Conservation (phyloP, 2,329 filamentous ascomycete species). For the Penicillium capsulatum region DNA sequence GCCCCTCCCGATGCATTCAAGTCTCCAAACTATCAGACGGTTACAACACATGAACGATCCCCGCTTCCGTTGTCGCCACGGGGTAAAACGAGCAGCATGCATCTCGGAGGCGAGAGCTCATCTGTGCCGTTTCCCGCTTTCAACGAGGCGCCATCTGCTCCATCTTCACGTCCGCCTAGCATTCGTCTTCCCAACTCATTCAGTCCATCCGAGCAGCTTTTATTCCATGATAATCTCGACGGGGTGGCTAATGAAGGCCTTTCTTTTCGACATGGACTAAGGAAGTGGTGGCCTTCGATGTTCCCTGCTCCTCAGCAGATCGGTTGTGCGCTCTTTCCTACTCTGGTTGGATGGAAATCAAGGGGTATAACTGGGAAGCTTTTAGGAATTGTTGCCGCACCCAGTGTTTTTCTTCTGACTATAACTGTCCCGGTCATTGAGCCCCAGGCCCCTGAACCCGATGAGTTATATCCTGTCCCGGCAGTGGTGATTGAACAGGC, state of each 20-base stretch:
- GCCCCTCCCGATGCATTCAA: conserved; percentile 41
- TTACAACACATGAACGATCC: conserved; percentile 20
- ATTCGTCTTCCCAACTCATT: conserved; percentile 49
- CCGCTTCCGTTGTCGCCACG: conserved; percentile 31
- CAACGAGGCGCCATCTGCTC: conserved; percentile 53
- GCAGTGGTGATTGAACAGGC: conserved; percentile 24
- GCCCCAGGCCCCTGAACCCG: conserved; percentile 52
- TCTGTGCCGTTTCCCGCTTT: conserved; percentile 66
- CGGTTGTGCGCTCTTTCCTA: conserved; percentile 76
- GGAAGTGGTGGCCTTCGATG: conserved; percentile 71
- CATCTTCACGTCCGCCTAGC: conserved; percentile 50
- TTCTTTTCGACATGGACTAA: conserved; percentile 42
- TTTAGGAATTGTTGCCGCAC: conserved; percentile 76
- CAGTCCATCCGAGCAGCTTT: conserved; percentile 33
- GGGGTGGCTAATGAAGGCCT: conserved; percentile 39
- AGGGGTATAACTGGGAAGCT: conserved; percentile 84
- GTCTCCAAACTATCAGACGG: conserved; percentile 35
- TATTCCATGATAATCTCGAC: conserved; percentile 28
- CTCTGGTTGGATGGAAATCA: conserved; percentile 72
- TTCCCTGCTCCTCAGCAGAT: conserved; percentile 70
- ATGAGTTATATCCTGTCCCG: conserved; percentile 36
- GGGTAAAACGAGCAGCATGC: conserved; percentile 16
- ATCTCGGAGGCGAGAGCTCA: conserved; percentile 31
- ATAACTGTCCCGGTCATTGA: conserved; percentile 91
- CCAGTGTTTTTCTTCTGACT: conserved; percentile 83